A percentile compares a stretch with the other conserved stretches of the same genome.
phyloP scores from a whole-genome alignment of 345 rosid species.

The Streptanthus diversifolius region DNA sequence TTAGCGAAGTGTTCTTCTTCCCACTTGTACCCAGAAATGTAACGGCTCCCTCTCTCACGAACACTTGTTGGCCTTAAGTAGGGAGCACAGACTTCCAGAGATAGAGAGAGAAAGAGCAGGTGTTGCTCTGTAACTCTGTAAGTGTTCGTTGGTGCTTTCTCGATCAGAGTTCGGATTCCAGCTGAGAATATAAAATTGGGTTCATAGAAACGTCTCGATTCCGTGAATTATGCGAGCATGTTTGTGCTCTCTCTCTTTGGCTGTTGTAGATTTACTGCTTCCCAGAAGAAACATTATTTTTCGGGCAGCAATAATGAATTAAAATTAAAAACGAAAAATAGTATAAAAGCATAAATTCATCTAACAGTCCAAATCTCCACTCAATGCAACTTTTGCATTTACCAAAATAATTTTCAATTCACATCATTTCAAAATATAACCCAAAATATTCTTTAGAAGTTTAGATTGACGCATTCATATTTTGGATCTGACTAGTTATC shows the following conservation, averaged over 20 bases:
- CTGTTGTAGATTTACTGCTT: constrained; percentile 33
- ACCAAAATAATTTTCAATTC: no score
- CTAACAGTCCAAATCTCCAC: no score
- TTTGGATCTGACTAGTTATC: no score
- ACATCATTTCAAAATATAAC: no score
- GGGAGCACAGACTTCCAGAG: constrained; percentile 11
- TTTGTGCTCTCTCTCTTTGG: constrained; percentile 21
- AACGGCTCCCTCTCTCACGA: constrained; percentile 11
- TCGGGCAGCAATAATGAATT: not conserved
- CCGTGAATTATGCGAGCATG: constrained; percentile 32
- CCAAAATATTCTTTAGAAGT: no score
- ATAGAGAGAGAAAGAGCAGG: not conserved
- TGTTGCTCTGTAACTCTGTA: not conserved
- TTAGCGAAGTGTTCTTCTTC: constrained; percentile 16
- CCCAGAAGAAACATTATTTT: constrained; percentile 11
- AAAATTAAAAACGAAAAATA: not conserved
- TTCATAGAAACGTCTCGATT: constrained; percentile 34
- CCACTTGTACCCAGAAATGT: constrained; percentile 17
- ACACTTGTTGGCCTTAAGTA: constrained; percentile 1
- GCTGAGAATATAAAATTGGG: constrained; percentile 17
- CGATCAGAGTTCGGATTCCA: constrained; percentile 31
- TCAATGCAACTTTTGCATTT: no score
- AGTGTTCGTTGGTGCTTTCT: constrained; percentile 23
- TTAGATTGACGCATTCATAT: no score
- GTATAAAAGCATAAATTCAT: not conserved